Conservation (phyloP, 352 stramenopile genomes). For the Phytophthora citricola region DNA sequence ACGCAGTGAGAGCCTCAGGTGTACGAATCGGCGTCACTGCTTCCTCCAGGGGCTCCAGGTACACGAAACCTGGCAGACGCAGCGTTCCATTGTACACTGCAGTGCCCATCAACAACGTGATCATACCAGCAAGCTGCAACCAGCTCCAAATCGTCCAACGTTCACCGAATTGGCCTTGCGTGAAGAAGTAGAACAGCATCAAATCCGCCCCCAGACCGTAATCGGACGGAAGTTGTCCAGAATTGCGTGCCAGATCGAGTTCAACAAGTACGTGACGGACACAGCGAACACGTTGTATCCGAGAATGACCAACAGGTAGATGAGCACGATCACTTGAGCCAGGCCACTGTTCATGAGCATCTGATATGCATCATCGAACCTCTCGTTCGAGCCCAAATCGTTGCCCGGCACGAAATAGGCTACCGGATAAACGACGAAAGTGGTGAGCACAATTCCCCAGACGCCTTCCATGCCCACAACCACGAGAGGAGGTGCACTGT, state of each 20-base stretch:
- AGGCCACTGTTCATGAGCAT: conserved; percentile 77
- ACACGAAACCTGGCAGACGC: conserved; percentile 79
- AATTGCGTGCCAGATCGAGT: conserved; percentile 98
- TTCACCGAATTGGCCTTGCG: conserved; percentile 91
- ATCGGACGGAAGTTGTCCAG: conserved; percentile 98
- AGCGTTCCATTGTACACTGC: conserved; percentile 97
- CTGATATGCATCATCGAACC: conserved; percentile 80
- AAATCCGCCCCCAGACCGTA: conserved; percentile 96
- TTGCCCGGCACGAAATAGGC: conserved; percentile 91
- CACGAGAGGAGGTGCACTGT: conserved; percentile 93
- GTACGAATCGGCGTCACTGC: conserved; percentile 75
- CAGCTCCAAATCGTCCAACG: conserved; percentile 95
- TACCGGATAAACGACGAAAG: conserved; percentile 95
- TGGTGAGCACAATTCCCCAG: conserved; percentile 95
- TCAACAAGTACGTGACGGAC: conserved; percentile 96
- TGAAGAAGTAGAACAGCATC: conserved; percentile 97
- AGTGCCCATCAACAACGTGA: conserved; percentile 94
- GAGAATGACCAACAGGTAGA: conserved; percentile 95
- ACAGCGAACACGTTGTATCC: conserved; percentile 98
- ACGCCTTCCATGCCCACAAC: conserved; percentile 96
- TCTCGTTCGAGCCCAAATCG: conserved; percentile 95
- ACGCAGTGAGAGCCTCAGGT: conserved; percentile 47
- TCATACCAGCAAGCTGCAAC: conserved; percentile 95
- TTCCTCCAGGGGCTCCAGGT: conserved; percentile 77
- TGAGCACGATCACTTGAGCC: conserved; percentile 67